Percentiles rank a stretch among this genome's conserved stretches.
Evolutionary conservation across 805 yeast genomes (phyloP).

Genomic region (Hanseniaspora lindneri): DNA sequence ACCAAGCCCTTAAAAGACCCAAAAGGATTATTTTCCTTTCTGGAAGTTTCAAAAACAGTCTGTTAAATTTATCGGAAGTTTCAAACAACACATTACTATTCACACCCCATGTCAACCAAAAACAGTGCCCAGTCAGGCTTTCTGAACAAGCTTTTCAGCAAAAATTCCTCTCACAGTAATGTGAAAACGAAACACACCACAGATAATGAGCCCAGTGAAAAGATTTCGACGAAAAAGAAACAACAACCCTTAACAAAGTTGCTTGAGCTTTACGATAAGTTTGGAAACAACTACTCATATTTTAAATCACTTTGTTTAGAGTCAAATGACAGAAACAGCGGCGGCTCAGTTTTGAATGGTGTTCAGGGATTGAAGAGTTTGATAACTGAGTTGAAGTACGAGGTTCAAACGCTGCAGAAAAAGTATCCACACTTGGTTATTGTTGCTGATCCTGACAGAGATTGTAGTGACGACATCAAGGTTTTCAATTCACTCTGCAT

Average conservation of each 20-base stretch:
- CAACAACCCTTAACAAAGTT: conserved; percentile 49
- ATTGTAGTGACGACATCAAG: conserved; percentile 13
- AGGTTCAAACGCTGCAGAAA: conserved; percentile 43
- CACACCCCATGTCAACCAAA: background rate
- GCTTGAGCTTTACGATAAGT: conserved; percentile 44
- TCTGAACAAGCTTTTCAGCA: conserved; percentile 1
- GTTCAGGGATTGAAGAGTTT: conserved; percentile 62
- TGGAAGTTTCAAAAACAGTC: too few species aligned
- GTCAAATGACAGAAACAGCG: conserved; percentile 38
- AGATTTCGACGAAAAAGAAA: conserved; percentile 32
- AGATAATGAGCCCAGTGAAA: conserved; percentile 20
- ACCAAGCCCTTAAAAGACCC: too few species aligned
- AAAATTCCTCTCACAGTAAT: too few species aligned
- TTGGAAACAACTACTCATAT: conserved; percentile 48
- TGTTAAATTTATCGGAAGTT: too few species aligned
- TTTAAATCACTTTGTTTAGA: conserved; percentile 50
- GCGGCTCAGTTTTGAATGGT: conserved; percentile 22
- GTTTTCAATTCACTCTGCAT: conserved; percentile 14
- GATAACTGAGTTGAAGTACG: conserved; percentile 49
- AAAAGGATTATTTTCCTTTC: too few species aligned
- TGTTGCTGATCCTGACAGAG: conserved; percentile 19
- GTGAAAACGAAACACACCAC: too few species aligned
- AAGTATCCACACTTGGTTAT: conserved; percentile 23
- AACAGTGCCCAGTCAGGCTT: conserved; percentile 11
- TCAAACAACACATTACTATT: too few species aligned